Conservation (phyloP, 441 rosid species). For the Erysimum pusillum region DNA sequence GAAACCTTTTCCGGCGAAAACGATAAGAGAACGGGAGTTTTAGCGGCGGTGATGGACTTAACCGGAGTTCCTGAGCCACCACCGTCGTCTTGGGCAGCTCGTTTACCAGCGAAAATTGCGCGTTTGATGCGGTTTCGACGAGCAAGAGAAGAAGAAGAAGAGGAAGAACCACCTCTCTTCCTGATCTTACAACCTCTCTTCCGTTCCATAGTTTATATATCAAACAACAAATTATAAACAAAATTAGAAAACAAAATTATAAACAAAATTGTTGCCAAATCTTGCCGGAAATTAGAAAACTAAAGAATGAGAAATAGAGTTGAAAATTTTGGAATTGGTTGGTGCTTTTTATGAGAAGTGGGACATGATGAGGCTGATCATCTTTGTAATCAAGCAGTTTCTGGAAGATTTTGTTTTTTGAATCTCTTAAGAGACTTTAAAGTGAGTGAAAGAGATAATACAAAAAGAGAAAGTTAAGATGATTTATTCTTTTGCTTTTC, state of each 20-base stretch:
- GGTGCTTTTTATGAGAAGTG: conserved; percentile 25
- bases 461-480: conserved; percentile 44
- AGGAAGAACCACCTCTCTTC: conserved; percentile 85
- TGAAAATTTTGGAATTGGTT: no score
- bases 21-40: conserved; percentile 49
- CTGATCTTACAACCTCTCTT: conserved; percentile 76
- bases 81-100: conserved; percentile 35
- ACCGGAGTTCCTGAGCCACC: conserved; percentile 77
- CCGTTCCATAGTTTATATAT: conserved; percentile 45
- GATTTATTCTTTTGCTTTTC: conserved; percentile 42
- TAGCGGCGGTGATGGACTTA: conserved; percentile 54
- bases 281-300: not conserved
- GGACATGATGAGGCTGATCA: conserved; percentile 36
- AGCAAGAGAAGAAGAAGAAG: conserved; percentile 79
- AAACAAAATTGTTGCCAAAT: no score
- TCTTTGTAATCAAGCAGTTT: conserved; percentile 26
- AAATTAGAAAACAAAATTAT: no score
- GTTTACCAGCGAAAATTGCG: conserved; percentile 72
- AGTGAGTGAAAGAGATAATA: conserved; percentile 42
- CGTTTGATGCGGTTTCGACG: conserved; percentile 78
- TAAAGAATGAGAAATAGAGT: conserved; percentile 7
- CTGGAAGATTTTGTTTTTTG: conserved; percentile 38
- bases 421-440: conserved; percentile 38
- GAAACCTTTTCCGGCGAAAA: conserved; percentile 35
- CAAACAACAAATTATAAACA: not conserved